phyloP scores from a whole-genome alignment of 129 eudicot species.

The Silybum marianum region DNA sequence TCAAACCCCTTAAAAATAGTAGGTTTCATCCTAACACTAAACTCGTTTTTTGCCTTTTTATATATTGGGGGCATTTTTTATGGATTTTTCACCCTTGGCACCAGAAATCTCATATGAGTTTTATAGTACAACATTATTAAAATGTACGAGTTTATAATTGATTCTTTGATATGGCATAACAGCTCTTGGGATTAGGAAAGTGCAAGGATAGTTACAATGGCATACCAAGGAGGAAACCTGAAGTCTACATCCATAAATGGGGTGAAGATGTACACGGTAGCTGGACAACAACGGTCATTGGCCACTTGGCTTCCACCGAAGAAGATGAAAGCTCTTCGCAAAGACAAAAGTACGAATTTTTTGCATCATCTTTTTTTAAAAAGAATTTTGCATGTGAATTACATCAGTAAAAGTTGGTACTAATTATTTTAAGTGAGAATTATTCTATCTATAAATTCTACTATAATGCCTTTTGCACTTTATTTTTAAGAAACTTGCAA shows the following conservation, averaged over 20 bases:
- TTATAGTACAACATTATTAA: background rate
- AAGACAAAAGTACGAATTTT: conserved; percentile 62
- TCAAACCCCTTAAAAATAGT: background rate
- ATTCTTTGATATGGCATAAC: conserved; percentile 2
- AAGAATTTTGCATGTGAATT: too few species aligned
- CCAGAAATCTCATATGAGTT: too few species aligned
- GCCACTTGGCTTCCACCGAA: conserved; percentile 92
- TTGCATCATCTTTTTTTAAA: background rate
- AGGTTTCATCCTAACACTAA: too few species aligned
- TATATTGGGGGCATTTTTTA: background rate
- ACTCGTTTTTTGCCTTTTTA: background rate
- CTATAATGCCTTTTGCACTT: background rate
- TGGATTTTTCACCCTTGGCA: too few species aligned
- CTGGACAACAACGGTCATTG: conserved; percentile 62
- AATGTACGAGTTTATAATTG: background rate
- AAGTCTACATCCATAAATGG: conserved; percentile 92
- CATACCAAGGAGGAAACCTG: conserved; percentile 72
- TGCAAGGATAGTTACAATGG: conserved; percentile 44
- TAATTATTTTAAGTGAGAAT: too few species aligned
- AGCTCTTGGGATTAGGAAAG: background rate
- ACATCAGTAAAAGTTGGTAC: too few species aligned
- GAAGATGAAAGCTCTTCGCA: conserved; percentile 70
- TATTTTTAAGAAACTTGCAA: background rate
- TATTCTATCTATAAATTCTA: background rate
- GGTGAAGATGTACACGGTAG: conserved; percentile 71